A percentile compares a stretch with the other conserved stretches of the same genome.
Evolutionary conservation across 148 eudicot species (phyloP).

Genomic region (Vaccinium macrocarpon): DNA sequence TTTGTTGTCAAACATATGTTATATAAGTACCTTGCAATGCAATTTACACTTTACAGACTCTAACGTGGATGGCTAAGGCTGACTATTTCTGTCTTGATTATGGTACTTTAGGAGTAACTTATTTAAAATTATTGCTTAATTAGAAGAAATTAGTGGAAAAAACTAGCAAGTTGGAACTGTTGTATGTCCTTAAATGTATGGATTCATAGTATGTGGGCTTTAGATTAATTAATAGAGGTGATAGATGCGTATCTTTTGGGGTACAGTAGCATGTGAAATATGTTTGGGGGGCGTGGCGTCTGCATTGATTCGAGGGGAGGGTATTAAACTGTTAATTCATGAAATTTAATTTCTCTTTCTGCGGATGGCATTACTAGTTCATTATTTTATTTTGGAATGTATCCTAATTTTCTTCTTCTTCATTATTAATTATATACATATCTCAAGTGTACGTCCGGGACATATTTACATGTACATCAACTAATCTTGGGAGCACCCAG

Average conservation of each 20-base stretch:
- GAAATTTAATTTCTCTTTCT: neutral
- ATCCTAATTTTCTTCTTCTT: neutral
- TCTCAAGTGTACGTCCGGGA: too few relatives aligned
- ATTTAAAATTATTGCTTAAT: neutral
- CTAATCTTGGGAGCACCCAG: too few relatives aligned
- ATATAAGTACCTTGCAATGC: neutral
- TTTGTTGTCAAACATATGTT: neutral
- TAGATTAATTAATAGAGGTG: neutral
- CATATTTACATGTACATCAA: too few relatives aligned
- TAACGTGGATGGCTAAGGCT: slow-evolving; percentile 1
- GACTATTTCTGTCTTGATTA: neutral
- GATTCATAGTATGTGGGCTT: neutral
- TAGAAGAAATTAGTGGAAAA: neutral
- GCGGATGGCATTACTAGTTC: neutral
- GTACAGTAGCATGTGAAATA: slow-evolving; percentile 11
- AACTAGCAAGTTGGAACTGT: neutral
- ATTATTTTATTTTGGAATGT: neutral
- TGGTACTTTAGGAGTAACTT: neutral
- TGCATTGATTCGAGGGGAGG: neutral
- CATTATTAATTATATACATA: too few relatives aligned
- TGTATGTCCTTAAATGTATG: neutral
- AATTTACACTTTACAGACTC: neutral
- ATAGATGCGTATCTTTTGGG: slow-evolving; percentile 9
- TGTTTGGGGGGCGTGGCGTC: slow-evolving; percentile 5
- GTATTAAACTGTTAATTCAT: neutral